These are phyloP conservation scores for Apiotrichum veenhuisii DNA, from an alignment of 1,284 basidiomycete species.

Conservation along the genomic window DNA sequence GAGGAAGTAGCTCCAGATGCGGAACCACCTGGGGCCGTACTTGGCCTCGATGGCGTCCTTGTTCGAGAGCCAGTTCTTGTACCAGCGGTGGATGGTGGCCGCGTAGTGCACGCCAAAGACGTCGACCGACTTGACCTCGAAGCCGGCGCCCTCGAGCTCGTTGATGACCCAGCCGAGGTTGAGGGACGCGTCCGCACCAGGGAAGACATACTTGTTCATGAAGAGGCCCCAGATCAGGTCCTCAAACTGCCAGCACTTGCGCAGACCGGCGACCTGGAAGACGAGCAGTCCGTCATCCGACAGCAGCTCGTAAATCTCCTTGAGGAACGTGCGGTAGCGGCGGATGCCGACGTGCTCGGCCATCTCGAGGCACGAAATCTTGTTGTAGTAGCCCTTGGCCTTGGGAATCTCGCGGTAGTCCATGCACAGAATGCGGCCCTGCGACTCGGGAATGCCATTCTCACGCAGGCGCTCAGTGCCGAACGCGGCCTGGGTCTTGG, in stretches of 20 bases:
- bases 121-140: constrained; percentile 94
- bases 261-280: constrained; percentile 92
- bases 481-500: constrained; percentile 84
- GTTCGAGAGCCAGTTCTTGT: constrained; percentile 90
- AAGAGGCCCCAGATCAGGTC: constrained; percentile 82
- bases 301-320: constrained; percentile 86
- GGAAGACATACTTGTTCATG: constrained; percentile 98
- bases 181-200: constrained; percentile 93
- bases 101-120: constrained; percentile 97
- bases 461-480: constrained; percentile 81
- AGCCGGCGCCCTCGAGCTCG: constrained; percentile 78
- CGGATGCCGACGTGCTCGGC: constrained; percentile 98
- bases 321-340: constrained; percentile 83
- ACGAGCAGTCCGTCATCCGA: constrained; percentile 93
- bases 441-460: constrained; percentile 70
- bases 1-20: constrained; percentile 87
- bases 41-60: constrained; percentile 80
- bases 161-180: constrained; percentile 92
- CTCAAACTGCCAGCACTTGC: constrained; percentile 94
- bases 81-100: constrained; percentile 90
- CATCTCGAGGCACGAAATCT: constrained; percentile 98
- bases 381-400: constrained; percentile 74
- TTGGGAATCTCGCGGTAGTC: constrained; percentile 92
- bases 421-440: constrained; percentile 86
- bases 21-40: constrained; percentile 88